Percentiles rank a stretch among this genome's conserved stretches.
Evolutionary conservation across 1,139 yeast species (phyloP).

Genomic region (Spencermartinsiella ligniputridi): DNA sequence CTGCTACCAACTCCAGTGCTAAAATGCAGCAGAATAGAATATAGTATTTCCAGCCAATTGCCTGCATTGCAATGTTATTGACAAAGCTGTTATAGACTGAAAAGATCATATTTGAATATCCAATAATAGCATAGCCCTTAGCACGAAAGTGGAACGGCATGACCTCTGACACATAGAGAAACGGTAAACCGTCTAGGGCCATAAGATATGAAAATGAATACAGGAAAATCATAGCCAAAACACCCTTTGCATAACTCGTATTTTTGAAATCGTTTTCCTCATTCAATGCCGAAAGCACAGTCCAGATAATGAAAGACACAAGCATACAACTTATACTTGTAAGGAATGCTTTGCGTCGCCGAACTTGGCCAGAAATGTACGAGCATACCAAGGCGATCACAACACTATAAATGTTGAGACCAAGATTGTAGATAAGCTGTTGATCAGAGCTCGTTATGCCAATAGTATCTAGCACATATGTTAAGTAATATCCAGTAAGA

Average conservation of each 20-base stretch:
- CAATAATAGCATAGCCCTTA: conserved; percentile 30
- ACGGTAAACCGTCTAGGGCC: conserved; percentile 24
- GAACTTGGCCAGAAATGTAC: conserved; percentile 10
- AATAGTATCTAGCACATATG: conserved; percentile 9
- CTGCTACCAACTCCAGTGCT: neutral
- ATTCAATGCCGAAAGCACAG: conserved; percentile 9
- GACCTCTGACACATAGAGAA: conserved; percentile 36
- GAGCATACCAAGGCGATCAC: conserved; percentile 10
- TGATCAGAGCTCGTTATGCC: conserved; percentile 10
- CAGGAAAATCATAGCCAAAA: conserved; percentile 12
- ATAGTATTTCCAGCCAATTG: conserved; percentile 14
- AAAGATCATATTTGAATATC: conserved; percentile 18
- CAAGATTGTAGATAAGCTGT: conserved; percentile 12
- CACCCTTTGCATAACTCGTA: conserved; percentile 8
- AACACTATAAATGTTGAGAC: conserved; percentile 12
- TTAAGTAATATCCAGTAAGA: conserved; percentile 12
- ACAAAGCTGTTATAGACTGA: conserved; percentile 34
- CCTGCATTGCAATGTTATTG: conserved; percentile 10
- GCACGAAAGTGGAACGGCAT: conserved; percentile 37
- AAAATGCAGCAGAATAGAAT: conserved; percentile 5
- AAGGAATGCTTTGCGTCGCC: conserved; percentile 36
- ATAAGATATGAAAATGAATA: conserved; percentile 13
- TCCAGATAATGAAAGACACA: conserved; percentile 11
- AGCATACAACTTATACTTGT: conserved; percentile 17
- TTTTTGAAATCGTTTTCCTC: conserved; percentile 6